A percentile compares a stretch with the other conserved stretches of the same genome.
These are phyloP conservation scores for Candida pini DNA, from an alignment of 805 yeast genomes.

Conservation along the genomic window DNA sequence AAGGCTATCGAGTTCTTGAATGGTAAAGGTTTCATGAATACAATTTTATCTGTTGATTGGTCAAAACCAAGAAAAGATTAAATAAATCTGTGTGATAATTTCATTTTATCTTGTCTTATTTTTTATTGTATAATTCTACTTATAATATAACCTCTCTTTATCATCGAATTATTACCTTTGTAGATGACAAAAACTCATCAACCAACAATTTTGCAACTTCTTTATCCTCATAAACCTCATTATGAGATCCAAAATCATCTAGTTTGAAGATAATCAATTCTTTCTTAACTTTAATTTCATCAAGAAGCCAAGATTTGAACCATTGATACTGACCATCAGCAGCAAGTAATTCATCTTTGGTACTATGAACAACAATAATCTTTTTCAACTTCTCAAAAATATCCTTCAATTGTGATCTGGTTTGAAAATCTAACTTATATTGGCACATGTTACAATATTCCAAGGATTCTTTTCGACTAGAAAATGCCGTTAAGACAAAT, in stretches of 20 bases:
- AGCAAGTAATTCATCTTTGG: conserved; percentile 56
- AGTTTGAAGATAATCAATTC: conserved; percentile 16
- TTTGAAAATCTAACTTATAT: conserved; percentile 2
- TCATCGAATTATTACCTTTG: neutral
- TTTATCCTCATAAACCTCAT: conserved; percentile 50
- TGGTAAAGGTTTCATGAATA: conserved; percentile 88
- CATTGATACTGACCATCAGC: conserved; percentile 42
- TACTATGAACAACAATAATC: conserved; percentile 51
- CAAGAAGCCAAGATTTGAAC: conserved; percentile 32
- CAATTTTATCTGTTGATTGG: conserved; percentile 68
- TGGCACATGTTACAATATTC: conserved; percentile 14
- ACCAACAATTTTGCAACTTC: conserved; percentile 25
- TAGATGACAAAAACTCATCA: conserved; percentile 3
- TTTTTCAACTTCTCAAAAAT: conserved; percentile 8
- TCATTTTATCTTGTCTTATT: neutral
- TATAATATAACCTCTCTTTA: neutral
- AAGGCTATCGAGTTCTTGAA: conserved; percentile 68
- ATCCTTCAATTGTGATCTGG: neutral
- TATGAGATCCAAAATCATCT: conserved; percentile 54
- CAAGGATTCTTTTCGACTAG: conserved; percentile 11
- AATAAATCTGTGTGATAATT: neutral
- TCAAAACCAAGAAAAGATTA: conserved; percentile 37
- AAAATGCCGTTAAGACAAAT: conserved; percentile 59
- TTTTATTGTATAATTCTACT: conserved; percentile 2
- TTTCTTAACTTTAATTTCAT: conserved; percentile 1